Conservation (phyloP, 2,329 filamentous ascomycete species). For the Neofusicoccum umdonicola region DNA sequence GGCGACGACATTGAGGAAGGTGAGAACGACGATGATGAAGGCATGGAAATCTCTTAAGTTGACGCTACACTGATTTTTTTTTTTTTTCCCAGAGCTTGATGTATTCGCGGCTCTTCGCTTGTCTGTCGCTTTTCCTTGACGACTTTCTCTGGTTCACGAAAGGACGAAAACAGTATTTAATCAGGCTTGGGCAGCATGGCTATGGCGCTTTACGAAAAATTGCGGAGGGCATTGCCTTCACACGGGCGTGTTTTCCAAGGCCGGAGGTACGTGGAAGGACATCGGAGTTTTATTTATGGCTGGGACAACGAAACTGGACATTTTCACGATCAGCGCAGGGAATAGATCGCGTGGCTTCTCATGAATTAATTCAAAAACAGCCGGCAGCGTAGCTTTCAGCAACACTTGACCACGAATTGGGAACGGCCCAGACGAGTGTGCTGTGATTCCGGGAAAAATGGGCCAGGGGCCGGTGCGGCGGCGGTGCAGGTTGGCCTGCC, state of each 20-base stretch:
- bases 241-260: neutral
- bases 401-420: neutral
- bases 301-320: slow-evolving; percentile 6
- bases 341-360: neutral
- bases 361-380: neutral
- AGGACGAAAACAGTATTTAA: neutral
- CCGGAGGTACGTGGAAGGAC: slow-evolving; percentile 1
- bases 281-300: neutral
- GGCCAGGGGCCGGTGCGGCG: neutral
- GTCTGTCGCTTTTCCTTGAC: neutral
- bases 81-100: neutral
- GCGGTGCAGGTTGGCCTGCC: neutral
- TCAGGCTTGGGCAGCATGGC: neutral
- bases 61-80: slow-evolving; percentile 6
- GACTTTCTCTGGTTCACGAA: slow-evolving; percentile 2
- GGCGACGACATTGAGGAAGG: slow-evolving; percentile 43
- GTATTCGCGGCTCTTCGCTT: neutral
- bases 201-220: slow-evolving; percentile 11
- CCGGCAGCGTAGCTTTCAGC: neutral
- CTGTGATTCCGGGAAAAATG: neutral
- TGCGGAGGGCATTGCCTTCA: neutral
- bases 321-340: slow-evolving; percentile 13
- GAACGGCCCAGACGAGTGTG: neutral
- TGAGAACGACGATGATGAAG: slow-evolving; percentile 43
- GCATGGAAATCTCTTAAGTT: slow-evolving; percentile 40